Percentiles rank a stretch among this genome's conserved stretches.
Evolutionary conservation across 805 yeast species (phyloP).

Genomic region (Nakazawaea sp.): DNA sequence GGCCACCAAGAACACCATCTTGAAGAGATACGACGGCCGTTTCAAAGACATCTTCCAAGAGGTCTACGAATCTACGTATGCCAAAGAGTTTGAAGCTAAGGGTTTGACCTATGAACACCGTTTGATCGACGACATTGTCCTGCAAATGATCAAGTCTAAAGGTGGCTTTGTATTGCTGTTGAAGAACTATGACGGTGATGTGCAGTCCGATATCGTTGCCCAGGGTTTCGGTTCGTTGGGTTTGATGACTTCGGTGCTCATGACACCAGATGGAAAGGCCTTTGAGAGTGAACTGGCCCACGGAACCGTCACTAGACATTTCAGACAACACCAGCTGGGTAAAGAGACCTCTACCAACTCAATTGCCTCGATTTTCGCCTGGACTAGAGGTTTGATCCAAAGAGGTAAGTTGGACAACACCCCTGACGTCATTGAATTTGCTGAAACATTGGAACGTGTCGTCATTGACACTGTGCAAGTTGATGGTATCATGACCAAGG

Average conservation of each 20-base stretch:
- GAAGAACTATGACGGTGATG: constrained; percentile 85
- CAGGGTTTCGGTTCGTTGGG: constrained; percentile 85
- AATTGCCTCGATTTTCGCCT: constrained; percentile 79
- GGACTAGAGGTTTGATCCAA: constrained; percentile 80
- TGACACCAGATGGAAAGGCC: constrained; percentile 83
- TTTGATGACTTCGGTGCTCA: constrained; percentile 75
- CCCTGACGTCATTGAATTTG: constrained; percentile 64
- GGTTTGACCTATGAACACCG: constrained; percentile 76
- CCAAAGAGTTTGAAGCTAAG: constrained; percentile 45
- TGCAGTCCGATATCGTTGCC: constrained; percentile 78
- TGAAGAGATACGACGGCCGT: constrained; percentile 77
- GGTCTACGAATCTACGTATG: constrained; percentile 53
- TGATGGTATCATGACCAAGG: constrained; percentile 79
- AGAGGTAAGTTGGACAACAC: constrained; percentile 74
- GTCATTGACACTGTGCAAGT: constrained; percentile 67
- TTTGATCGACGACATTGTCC: constrained; percentile 83
- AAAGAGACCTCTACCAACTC: constrained; percentile 82
- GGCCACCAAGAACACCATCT: constrained; percentile 75
- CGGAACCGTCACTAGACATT: constrained; percentile 85
- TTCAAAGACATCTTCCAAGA: constrained; percentile 76
- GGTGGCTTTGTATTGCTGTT: constrained; percentile 79
- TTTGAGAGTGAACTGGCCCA: constrained; percentile 85
- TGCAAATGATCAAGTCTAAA: constrained; percentile 79
- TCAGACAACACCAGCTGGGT: constrained; percentile 75
- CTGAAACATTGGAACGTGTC: constrained; percentile 55